Base-by-base conservation (phyloP, 179 eudicot genomes). In the Amaranthus tricolor region DNA sequence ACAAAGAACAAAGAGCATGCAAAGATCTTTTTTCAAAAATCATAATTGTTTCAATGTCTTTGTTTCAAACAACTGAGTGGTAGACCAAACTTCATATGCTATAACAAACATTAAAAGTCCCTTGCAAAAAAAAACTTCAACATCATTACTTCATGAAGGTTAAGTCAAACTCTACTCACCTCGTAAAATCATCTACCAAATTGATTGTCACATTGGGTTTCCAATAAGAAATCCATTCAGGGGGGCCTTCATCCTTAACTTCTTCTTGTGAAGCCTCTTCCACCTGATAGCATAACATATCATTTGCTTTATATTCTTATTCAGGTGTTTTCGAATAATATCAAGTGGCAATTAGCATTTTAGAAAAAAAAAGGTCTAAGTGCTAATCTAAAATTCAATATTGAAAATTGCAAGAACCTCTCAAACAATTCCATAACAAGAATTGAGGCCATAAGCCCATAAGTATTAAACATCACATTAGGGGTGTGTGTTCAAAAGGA, bases 121-220 rank as follows among this genome's bases (percentile, higher is more conserved):
- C 12, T 16, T 16, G 60, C 40, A 19, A 8, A 45, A 48, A 68
- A 53, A 61, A 9, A 74, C 63, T 9, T 60, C 17, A 49, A 56
- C 56, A 56, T 57, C 45, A 56, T 3, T 6, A 51, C 24, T 4
- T 11, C n/a, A 78, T 40, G 31, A 45, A 17, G 48, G 62, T 62
- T 50, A 11, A 52, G 62, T 13, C 7, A 16, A 55, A 64, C 45
- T 70, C 62, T 52, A 69, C 80, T 43, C 77, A 93, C 99, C 87
- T 81, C 19, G 99, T 82, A 76, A 93, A 95, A 87, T 95, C 99
- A 85, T 95, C 99, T 73, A 93, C 84, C 88, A 95, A 73, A 80
- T 95, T 95, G 71, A 95, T 85, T 9, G 99, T 95, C 73, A 95
- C 78, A 82, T 95, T 95, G 73, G 98, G 97, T 81, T 91, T 95